Percentiles rank a stretch among this genome's conserved stretches.
Evolutionary conservation across 495 filamentous ascomycete genomes (phyloP).

Genomic region (Ramalina peruviana): DNA sequence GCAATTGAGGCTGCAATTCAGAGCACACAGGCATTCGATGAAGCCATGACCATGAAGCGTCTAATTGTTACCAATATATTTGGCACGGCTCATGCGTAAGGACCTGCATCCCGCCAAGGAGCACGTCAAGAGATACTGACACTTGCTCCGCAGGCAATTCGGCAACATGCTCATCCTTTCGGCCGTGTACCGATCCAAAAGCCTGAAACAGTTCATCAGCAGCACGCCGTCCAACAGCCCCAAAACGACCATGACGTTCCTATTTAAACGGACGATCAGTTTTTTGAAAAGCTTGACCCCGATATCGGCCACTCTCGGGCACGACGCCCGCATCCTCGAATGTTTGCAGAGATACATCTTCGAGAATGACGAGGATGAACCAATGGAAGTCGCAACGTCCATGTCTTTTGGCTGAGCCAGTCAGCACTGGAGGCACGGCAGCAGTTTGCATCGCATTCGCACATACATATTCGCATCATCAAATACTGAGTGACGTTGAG

Average conservation of each 20-base stretch:
- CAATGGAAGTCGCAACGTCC: background rate
- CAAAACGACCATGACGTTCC: constrained; percentile 5
- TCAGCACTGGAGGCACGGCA: background rate
- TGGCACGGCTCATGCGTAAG: constrained; percentile 94
- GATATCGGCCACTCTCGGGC: constrained; percentile 50
- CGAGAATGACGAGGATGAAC: constrained; percentile 2
- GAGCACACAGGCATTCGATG: constrained; percentile 80
- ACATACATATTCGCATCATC: background rate
- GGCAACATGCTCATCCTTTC: constrained; percentile 85
- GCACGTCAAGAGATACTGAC: background rate
- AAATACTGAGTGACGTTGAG: no score
- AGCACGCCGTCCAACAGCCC: constrained; percentile 27
- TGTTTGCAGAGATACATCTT: constrained; percentile 14
- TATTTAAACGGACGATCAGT: constrained; percentile 48
- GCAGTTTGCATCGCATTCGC: background rate
- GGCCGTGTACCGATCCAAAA: constrained; percentile 52
- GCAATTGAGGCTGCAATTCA: constrained; percentile 56
- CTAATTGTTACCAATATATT: constrained; percentile 88
- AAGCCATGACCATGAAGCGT: constrained; percentile 38
- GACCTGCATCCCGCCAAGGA: constrained; percentile 14
- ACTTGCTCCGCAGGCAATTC: constrained; percentile 57
- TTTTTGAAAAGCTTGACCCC: constrained; percentile 50
- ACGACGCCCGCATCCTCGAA: constrained; percentile 51
- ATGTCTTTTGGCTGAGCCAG: constrained; percentile 2
- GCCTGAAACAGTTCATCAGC: constrained; percentile 38